Percentiles rank a stretch among this genome's conserved stretches.
Conservation (phyloP, 148 eudicot genomes). For the Rheum nobile region DNA sequence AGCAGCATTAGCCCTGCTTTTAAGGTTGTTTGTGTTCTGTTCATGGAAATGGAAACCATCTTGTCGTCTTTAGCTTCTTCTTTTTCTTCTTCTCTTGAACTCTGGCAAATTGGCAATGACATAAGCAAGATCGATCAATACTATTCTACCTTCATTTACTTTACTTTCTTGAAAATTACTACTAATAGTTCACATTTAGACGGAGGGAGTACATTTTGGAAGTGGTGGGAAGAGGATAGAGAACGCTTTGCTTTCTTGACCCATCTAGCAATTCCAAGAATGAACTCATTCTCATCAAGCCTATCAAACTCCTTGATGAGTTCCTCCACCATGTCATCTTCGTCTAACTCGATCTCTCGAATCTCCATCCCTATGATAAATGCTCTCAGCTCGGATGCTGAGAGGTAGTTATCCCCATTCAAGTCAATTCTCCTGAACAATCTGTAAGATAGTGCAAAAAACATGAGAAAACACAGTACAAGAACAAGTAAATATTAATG, state of each 20-base stretch:
- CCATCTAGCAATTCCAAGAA: conserved; percentile 47
- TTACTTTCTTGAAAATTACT: too few species aligned
- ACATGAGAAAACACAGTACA: neutral
- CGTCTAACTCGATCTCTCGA: conserved; percentile 37
- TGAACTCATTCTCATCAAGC: conserved; percentile 42
- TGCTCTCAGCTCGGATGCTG: conserved; percentile 55
- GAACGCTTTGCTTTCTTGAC: conserved; percentile 17
- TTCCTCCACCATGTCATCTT: conserved; percentile 39
- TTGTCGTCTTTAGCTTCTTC: conserved; percentile 14
- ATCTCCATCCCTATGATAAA: conserved; percentile 56
- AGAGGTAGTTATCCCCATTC: conserved; percentile 29
- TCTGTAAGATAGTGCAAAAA: conserved; percentile 37
- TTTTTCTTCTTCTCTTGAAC: conserved; percentile 47
- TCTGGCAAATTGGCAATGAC: conserved; percentile 31
- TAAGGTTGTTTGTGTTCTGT: conserved; percentile 31
- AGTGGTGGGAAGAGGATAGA: conserved; percentile 19
- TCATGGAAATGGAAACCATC: conserved; percentile 25
- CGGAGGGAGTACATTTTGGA: neutral
- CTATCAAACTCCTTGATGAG: conserved; percentile 64
- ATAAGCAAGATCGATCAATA: conserved; percentile 16
- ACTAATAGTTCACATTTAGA: too few species aligned
- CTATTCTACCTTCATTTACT: too few species aligned
- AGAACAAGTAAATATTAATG: too few species aligned
- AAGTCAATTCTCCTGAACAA: conserved; percentile 43
- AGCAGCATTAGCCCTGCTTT: conserved; percentile 48